Conservation (phyloP, 2,329 filamentous ascomycete genomes). For the Sphaerulina populicola region DNA sequence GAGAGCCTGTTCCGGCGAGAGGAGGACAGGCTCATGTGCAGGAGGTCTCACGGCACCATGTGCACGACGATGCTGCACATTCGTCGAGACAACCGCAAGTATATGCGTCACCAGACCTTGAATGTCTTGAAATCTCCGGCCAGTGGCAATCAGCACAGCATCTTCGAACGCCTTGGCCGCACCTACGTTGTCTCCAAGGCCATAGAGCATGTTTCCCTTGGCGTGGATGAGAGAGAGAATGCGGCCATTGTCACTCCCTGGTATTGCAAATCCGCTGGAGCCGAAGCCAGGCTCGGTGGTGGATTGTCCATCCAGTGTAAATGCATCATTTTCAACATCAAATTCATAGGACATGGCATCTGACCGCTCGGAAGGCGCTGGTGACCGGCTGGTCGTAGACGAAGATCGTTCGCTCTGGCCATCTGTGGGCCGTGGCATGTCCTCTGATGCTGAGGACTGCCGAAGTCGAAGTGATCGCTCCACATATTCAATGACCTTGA, state of each 20-base stretch:
- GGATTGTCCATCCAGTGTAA: constrained; percentile 35
- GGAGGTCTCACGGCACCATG: constrained; percentile 15
- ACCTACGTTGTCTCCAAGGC: constrained; percentile 67
- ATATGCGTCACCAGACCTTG: constrained; percentile 71
- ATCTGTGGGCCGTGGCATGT: constrained; percentile 45
- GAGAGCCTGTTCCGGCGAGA: constrained; percentile 75
- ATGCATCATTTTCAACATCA: constrained; percentile 37
- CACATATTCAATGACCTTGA: constrained; percentile 77
- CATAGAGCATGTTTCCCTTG: constrained; percentile 97
- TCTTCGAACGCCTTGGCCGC: constrained; percentile 91
- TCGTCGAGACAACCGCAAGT: constrained; percentile 53
- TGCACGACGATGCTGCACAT: constrained; percentile 20
- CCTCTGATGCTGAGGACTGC: constrained; percentile 36
- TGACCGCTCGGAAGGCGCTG: constrained; percentile 48
- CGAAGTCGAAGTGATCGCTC: constrained; percentile 65
- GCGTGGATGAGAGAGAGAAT: constrained; percentile 91
- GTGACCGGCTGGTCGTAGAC: constrained; percentile 46
- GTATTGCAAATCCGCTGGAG: constrained; percentile 74
- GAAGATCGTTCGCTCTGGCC: constrained; percentile 52
- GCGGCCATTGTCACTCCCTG: constrained; percentile 80
- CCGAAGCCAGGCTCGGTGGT: constrained; percentile 52
- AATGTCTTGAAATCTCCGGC: constrained; percentile 61
- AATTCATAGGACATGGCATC: constrained; percentile 52
- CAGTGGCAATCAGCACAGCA: constrained; percentile 80
- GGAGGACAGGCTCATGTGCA: constrained; percentile 59